Base-by-base conservation (phyloP, 225 moss, liverwort and hornwort species). In the Pseudisothecium myosuroides region DNA sequence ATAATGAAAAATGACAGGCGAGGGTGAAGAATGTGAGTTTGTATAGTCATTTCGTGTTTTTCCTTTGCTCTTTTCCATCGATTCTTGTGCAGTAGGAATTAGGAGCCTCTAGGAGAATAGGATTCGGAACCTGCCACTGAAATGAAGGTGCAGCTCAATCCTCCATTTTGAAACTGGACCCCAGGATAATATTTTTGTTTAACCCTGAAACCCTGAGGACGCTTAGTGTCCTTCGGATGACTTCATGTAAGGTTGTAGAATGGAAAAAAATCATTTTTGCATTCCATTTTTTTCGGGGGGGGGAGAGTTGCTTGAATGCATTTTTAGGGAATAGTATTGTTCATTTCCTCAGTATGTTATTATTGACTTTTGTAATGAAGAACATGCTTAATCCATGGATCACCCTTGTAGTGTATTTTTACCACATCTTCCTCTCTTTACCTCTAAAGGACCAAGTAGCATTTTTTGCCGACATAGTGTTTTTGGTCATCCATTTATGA, bases 381-480 rank as follows among this genome's bases (percentile, higher is more conserved):
- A 75, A 45, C 31, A 75, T 74, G 75, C 12, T 49, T 49, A 31
- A 52, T 28, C 18, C 17, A 18, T 47, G 8, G 6, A 47, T 47
- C 29, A 47, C 4, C 18, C 5, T 72, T 24, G 6, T 29, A 47
- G 10, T 75, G 31, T 19, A 49, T 49, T 31, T 75, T 19, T 11
- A 31, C 4, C 10, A 49, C 1, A 3, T 49, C 12, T 8, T 74
- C 1, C 2, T 47, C 4, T 45, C n/a, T n/a, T n/a, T n/a, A n/a
- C n/a, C n/a, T n/a, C n/a, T n/a, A n/a, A n/a, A n/a, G n/a, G n/a
- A n/a, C n/a, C n/a, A n/a, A n/a, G n/a, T n/a, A n/a, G n/a, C n/a
- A n/a, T n/a, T n/a, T n/a, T n/a, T n/a, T n/a, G n/a, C n/a, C n/a
- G n/a, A n/a, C n/a, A n/a, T n/a, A n/a, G n/a, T n/a, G n/a, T n/a